Conservation (phyloP, 2,329 filamentous ascomycete species). For the Polychaeton citri region DNA sequence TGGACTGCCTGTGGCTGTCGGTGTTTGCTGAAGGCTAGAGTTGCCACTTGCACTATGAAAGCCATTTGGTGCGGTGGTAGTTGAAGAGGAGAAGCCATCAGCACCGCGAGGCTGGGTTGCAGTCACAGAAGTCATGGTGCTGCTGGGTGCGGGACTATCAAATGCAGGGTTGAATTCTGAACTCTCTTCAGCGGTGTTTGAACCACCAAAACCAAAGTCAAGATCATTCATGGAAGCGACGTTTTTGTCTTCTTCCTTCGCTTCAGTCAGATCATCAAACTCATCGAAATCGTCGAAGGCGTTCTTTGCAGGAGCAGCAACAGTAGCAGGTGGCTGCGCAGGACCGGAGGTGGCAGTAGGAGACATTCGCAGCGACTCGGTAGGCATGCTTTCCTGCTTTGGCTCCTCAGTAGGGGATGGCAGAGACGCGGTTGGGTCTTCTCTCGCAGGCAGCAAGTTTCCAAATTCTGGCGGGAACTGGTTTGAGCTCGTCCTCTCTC, state of each 20-base stretch:
- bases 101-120: conserved; percentile 2
- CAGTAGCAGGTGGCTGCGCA: conserved; percentile 12
- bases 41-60: conserved; percentile 17
- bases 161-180: conserved; percentile 76
- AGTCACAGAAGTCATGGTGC: conserved; percentile 33
- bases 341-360: conserved; percentile 8
- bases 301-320: conserved; percentile 25
- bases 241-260: conserved; percentile 57
- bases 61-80: conserved; percentile 21
- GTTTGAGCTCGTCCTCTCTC: conserved; percentile 13
- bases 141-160: conserved; percentile 47
- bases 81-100: conserved; percentile 20
- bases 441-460: conserved; percentile 42
- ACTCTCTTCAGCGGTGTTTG: conserved; percentile 40
- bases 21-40: conserved; percentile 22
- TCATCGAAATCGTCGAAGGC: conserved; percentile 65
- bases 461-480: conserved; percentile 41
- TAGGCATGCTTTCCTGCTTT: background rate
- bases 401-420: background rate
- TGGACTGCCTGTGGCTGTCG: conserved; percentile 16
- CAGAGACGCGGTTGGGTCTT: conserved; percentile 32
- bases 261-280: conserved; percentile 72
- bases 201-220: conserved; percentile 48
- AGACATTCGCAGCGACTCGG: too few species aligned
- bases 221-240: conserved; percentile 54